Evolutionary conservation across 164 flowering plant genomes (phyloP), one percentile per base, ranked within the genome.

Genomic region (Aristolochia contorta): DNA sequence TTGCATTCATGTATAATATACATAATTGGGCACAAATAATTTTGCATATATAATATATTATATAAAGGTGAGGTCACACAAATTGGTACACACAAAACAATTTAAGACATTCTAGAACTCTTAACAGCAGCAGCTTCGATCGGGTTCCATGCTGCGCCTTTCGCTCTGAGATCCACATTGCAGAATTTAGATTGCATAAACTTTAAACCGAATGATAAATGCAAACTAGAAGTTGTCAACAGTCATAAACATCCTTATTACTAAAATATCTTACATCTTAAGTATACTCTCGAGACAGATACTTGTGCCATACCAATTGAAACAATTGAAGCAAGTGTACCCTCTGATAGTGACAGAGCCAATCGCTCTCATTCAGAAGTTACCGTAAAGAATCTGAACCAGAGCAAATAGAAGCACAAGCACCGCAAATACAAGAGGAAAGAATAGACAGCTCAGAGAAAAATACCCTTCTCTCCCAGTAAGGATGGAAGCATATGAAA

Each of bases 401-500:
- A 37, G 12, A 8, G 43, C 9, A 37, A 4, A 37, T 3, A 37
- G 43, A 37, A 37, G 30, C 30, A 27, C 30, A 6, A n/a, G 23
- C 3, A 52, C 13, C 23, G 9, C 23, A 51, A 15, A n/a, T 23
- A 18, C 5, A 18, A 18, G 15, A 23, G 2, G 6, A 22, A 53
- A 23, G 2, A 53, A 23, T 4, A 22, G 30, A 22, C 23, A 22
- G 23, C 12, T 22, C 15, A 12, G 15, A 27, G 15, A 56, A 56
- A 30, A 23, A 57, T 60, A 69, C 72, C 68, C 68, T 55, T 59
- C 68, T 60, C 27, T 69, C 68, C 68, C 68, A 69, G 45, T 69
- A 69, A n/a, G 68, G 72, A 37, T 43, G 65, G 65, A 65, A 69
- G 72, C 68, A 69, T 16, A 69, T 65, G 56, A 69, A 69, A 50